Evolutionary conservation across 331 rosid species (phyloP), one percentile per base, ranked within the genome.

Genomic region (Rosa hybrid): DNA sequence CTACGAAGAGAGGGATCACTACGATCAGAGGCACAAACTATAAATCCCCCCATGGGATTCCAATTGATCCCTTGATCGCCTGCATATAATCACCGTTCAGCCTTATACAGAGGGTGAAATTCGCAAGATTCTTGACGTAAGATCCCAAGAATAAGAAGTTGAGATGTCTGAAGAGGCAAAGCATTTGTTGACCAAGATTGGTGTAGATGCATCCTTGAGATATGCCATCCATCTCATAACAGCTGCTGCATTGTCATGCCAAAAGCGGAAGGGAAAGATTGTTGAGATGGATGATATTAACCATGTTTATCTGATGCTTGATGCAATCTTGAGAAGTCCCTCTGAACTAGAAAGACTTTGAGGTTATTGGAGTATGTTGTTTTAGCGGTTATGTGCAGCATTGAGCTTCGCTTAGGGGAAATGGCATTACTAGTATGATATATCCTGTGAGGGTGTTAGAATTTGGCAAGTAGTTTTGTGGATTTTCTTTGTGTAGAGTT

Each of bases 1-100:
- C 99, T 60, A 96, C 99, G 39, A 96, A 96, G 88, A 87, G 99
- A 86, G 98, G 99, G 83, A 93, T 91, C 54, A 96, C 99, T 30
- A 30, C 34, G 34, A 30, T 30, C 34, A 30, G 34, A 30, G 34
- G 34, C 34, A 30, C 34, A 30, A 30, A 30, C 34, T 30, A 30
- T 30, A 30, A 30, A 30, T 30, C 34, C 34, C 34, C 34, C 34
- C 34, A 30, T 30, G 34, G 34, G 34, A 30, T 30, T 30, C 3
- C 34, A 30, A 30, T 30, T 30, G 34, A 30, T 30, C 34, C 34
- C 34, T 93, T 18, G 98, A 93, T 81, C 97, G 97, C 42, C 88
- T 96, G 2, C 98, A 93, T 74, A 96, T 96, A 56, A 93, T 96
- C 81, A 78, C 93, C 56, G 93, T 98, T 81, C 94, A 93, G 77